Evolutionary conservation across 2,329 filamentous ascomycete species (phyloP), one percentile per base, ranked within the genome.

Genomic region (Trichoderma breve): DNA sequence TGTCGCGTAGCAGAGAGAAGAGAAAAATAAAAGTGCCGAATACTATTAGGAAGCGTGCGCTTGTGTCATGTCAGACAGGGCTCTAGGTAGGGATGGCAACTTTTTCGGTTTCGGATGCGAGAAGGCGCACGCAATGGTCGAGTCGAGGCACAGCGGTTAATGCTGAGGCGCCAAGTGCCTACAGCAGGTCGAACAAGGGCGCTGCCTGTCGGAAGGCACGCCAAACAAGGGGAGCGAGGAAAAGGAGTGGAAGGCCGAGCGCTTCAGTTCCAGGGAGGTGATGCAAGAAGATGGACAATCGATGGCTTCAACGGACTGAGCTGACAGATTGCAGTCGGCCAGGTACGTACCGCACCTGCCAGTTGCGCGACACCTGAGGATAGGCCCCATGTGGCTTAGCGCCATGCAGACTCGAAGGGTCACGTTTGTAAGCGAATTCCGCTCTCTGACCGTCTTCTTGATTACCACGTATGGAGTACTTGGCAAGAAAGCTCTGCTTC

Each of bases 1-100:
- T 62, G 51, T 51, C 58, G 55, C 18, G 36, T 61, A 8, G 36
- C 8, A n/a, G 47, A 24, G n/a, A 47, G 55, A 60, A 34, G 65
- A 72, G 26, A 21, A 39, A 43, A 30, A 65, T 30, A 21, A 53
- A 39, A 28, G 58, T 43, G 63, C 71, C 55, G 39, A n/a, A 9
- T 71, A 36, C 12, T 36, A 51, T 34, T 12, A 58, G 47, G 67
- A 67, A 61, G 30, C 53, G 66, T 62, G 71, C 55, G 67, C 43
- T 61, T 73, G 63, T 74, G 72, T 74, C 70, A 74, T 75, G 72
- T 73, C 73, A 73, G 70, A 75, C 60, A 64, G 26, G 18, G 34
- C 57, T 36, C 28, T 24, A 67, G 32, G 64, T 36, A 67, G 64
- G 64, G 39, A 62, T 36, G 39, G 55, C 39, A 24, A 26, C 67